phyloP scores from a whole-genome alignment of 2,329 filamentous ascomycete genomes.

The Dactylellina parvicollis region DNA sequence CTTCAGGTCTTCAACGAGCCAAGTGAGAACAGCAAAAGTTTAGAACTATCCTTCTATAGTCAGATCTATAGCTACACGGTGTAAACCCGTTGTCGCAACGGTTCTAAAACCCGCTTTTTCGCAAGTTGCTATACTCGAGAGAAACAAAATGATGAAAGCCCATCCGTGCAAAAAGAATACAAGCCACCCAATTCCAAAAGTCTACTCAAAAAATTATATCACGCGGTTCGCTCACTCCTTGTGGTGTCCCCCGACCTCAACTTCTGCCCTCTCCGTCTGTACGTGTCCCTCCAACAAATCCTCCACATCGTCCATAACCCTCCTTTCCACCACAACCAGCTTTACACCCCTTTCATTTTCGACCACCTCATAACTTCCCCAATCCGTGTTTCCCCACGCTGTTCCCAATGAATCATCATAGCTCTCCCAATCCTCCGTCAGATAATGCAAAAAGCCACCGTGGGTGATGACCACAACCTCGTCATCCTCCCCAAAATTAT shows the following conservation, averaged over 20 bases:
- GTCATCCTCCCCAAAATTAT: slow-evolving; percentile 1
- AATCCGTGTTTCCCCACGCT: slow-evolving; percentile 57
- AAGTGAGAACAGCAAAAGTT: too few species aligned
- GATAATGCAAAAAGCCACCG: slow-evolving; percentile 55
- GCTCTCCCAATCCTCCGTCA: slow-evolving; percentile 56
- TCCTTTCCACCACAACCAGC: slow-evolving; percentile 54
- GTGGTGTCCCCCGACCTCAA: slow-evolving; percentile 27
- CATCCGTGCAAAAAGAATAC: too few species aligned
- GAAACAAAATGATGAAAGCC: too few species aligned
- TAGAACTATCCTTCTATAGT: too few species aligned
- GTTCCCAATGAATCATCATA: slow-evolving; percentile 45
- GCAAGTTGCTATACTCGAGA: too few species aligned
- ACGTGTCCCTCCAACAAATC: slow-evolving; percentile 53
- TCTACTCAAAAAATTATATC: too few species aligned
- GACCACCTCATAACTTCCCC: slow-evolving; percentile 54
- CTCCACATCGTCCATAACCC: slow-evolving; percentile 27
- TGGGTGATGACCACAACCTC: slow-evolving; percentile 34
- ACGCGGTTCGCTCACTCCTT: background rate
- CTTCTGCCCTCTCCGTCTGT: slow-evolving; percentile 36
- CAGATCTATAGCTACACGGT: too few species aligned
- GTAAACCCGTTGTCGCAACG: too few species aligned
- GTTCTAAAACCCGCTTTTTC: too few species aligned
- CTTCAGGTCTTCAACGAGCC: too few species aligned
- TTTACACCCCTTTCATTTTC: slow-evolving; percentile 24
- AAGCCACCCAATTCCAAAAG: too few species aligned